Conservation (phyloP, 192 early-diverging fungal genomes). For the Gamsiella multidivaricata region DNA sequence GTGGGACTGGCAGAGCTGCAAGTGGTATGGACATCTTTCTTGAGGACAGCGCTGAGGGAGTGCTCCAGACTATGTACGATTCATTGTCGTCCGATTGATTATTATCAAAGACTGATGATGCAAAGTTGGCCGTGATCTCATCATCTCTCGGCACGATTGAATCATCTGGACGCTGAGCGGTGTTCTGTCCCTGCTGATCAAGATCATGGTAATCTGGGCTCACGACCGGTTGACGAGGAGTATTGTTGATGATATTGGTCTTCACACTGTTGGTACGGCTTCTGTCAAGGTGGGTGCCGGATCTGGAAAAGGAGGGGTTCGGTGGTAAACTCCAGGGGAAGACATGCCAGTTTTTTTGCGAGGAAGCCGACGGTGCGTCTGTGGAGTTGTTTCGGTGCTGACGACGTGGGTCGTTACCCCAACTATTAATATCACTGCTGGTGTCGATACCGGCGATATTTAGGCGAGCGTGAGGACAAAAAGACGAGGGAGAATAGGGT, state of each 20-base stretch:
- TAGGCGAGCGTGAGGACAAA: too few relatives aligned
- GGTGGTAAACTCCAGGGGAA: constrained; percentile 37
- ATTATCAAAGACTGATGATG: constrained; percentile 30
- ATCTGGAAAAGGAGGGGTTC: constrained; percentile 29
- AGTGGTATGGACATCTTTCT: not conserved
- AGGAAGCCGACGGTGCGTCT: not conserved
- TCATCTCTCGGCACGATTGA: not conserved
- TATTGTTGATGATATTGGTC: not conserved
- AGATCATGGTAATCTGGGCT: not conserved
- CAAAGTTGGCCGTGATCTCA: constrained; percentile 4
- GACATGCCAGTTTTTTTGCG: not conserved
- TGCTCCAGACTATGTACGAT: constrained; percentile 38
- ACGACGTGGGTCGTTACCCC: not conserved
- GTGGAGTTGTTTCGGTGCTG: not conserved
- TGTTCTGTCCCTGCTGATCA: not conserved
- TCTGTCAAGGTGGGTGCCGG: constrained; percentile 23
- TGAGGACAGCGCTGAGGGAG: not conserved
- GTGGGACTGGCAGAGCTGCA: not conserved
- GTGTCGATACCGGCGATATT: too few relatives aligned
- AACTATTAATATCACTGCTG: too few relatives aligned
- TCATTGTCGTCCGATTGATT: constrained; percentile 41
- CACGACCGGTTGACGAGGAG: too few relatives aligned
- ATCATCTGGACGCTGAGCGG: not conserved
- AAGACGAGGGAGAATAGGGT: too few relatives aligned
- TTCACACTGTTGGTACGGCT: constrained; percentile 4